Evolutionary conservation across 2,329 filamentous ascomycete genomes (phyloP), one percentile per base, ranked within the genome.

Genomic region (Neofusicoccum laricinum): DNA sequence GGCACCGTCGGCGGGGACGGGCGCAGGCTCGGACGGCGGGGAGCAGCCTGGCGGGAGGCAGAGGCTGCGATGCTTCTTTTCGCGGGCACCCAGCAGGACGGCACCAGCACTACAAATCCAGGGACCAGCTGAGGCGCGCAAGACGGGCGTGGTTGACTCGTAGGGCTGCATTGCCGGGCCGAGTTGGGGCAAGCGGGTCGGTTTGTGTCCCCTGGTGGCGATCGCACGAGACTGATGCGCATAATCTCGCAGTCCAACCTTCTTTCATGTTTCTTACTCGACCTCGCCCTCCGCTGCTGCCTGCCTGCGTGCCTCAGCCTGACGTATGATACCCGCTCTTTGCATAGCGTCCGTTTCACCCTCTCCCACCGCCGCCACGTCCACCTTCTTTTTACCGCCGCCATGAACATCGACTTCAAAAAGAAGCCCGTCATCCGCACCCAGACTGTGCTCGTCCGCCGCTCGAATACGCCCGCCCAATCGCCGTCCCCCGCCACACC

Each of bases 321-420:
- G 55, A 59, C 55, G 55, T 59, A 59, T 59, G 55, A 34, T 59
- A 46, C 41, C 55, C 55, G 61, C 61, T 63, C 50, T 53, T 55
- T 53, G 49, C 61, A 36, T 55, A 36, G 21, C 61, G 40, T 34
- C 61, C 61, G 38, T 55, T 25, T 38, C 40, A n/a, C 21, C 40
- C 48, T 38, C 32, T 40, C 21, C 43, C 61, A 49, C 25, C 61
- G 48, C 34, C 45, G 45, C 17, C 41, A 21, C 40, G 40, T 30
- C 40, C 48, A 55, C 61, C 55, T 55, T 63, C 61, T 63, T 63
- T 63, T 30, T 55, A n/a, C 30, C 46, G 36, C 43, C 41, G 45
- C 34, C 63, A 64, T 64, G 63, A 64, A 59, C 46, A 61, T 64
- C 53, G 55, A 64, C 48, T 64, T 64, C 63, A 64, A 51, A 48